Evolutionary conservation across 352 stramenopile genomes (phyloP), one percentile per base, ranked within the genome.

Genomic region (Phytopythium mirpurense): DNA sequence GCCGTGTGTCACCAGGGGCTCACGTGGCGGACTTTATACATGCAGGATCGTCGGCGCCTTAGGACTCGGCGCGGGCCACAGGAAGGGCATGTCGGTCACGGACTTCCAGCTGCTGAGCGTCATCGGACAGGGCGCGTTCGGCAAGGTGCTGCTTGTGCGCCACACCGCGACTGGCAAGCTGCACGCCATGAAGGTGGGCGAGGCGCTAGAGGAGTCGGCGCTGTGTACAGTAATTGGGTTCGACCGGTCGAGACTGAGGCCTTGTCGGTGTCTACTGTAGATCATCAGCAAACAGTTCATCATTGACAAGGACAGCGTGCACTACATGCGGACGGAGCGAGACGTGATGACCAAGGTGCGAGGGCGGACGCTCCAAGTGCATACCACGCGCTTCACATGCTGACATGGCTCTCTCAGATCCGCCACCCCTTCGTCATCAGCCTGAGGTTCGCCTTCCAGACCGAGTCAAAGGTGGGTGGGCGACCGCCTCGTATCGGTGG

Each of bases 41-140:
- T n/a, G 21, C 27, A 47, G 21, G 27, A 31, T 51, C 18, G 54
- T 44, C 40, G 70, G 53, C 46, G 68, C 67, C 24, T 58, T 58
- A 52, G 41, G 46, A 3, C 7, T 15, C 16, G 53, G 40, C 15
- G 59, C 23, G 5, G 49, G 45, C 14, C 48, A 65, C 24, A 72
- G 76, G 59, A 82, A 82, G 51, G 61, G 62, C 6, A 71, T 84
- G 24, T 78, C 65, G 19, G 77, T 98, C 14, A 88, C 95, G 26
- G 96, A 99, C 71, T 99, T 99, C 70, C 75, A 98, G 57, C 66
- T 99, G 27, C 74, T 99, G 19, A 97, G 90, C 51, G 93, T 99
- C n/a, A 98, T 99, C 42, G 81, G 81, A 6, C 81, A 91, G 57
- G 81, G 81, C 19, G 76, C 81, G n/a, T 91, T 91, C 40, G 81